phyloP scores from a whole-genome alignment of 2,329 filamentous ascomycete genomes.

The Botrytis elliptica region DNA sequence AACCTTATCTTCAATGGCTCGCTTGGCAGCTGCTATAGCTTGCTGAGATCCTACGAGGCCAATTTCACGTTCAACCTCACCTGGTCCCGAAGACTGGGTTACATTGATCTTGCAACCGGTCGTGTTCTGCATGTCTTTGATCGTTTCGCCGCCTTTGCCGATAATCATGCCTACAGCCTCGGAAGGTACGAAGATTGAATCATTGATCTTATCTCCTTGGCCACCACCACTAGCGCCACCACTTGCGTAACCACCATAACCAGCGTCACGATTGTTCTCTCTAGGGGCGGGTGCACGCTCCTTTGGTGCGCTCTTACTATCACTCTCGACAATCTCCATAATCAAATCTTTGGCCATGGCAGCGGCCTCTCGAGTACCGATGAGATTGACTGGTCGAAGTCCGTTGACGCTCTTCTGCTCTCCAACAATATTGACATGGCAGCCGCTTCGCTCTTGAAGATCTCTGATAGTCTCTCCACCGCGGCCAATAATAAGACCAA shows the following conservation, averaged over 20 bases:
- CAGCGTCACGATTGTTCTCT: constrained; percentile 46
- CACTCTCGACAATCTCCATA: constrained; percentile 91
- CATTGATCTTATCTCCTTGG: constrained; percentile 68
- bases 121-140: constrained; percentile 85
- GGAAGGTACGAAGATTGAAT: constrained; percentile 81
- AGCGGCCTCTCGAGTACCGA: constrained; percentile 73
- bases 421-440: constrained; percentile 91
- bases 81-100: constrained; percentile 72
- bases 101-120: constrained; percentile 96
- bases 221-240: constrained; percentile 43
- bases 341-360: constrained; percentile 82
- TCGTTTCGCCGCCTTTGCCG: constrained; percentile 89
- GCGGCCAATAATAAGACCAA: constrained; percentile 90
- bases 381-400: constrained; percentile 84
- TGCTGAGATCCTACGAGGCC: constrained; percentile 76
- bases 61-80: constrained; percentile 81
- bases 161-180: constrained; percentile 97
- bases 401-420: constrained; percentile 93
- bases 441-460: constrained; percentile 86
- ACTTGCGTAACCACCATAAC: constrained; percentile 44
- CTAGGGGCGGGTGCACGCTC: constrained; percentile 44
- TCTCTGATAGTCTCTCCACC: constrained; percentile 92
- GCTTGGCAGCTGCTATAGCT: constrained; percentile 77
- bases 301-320: constrained; percentile 56
- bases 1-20: constrained; percentile 87